Conservation (phyloP, 2,329 filamentous ascomycete genomes). For the Apiospora sp. region DNA sequence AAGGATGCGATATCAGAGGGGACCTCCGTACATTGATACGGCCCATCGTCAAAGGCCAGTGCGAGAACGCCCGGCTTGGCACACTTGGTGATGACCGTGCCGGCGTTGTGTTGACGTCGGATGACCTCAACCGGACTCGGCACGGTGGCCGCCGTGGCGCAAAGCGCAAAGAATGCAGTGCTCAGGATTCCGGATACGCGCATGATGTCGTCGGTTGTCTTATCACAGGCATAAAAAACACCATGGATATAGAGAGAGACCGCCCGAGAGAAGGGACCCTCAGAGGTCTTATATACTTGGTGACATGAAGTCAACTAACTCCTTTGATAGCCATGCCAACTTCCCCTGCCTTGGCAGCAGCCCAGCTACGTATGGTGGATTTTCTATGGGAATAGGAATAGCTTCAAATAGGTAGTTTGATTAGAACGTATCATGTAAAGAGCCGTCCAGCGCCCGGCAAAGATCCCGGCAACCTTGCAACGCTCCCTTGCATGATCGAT, state of each 20-base stretch:
- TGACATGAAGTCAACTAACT: not conserved
- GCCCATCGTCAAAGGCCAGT: constrained; percentile 63
- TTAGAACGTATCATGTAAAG: constrained; percentile 10
- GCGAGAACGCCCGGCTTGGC: constrained; percentile 53
- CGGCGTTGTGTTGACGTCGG: constrained; percentile 49
- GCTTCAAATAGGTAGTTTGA: not conserved
- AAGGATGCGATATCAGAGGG: not conserved
- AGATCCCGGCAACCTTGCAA: constrained; percentile 5
- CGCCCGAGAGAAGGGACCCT: not conserved
- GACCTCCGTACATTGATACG: constrained; percentile 47
- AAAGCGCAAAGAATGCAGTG: constrained; percentile 37
- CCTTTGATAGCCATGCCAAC: not conserved
- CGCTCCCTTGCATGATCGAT: constrained; percentile 5
- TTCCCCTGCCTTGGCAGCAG: constrained; percentile 4
- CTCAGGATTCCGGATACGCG: constrained; percentile 36
- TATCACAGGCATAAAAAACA: not conserved
- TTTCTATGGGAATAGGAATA: constrained; percentile 7
- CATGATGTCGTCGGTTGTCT: constrained; percentile 33
- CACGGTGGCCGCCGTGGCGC: constrained; percentile 39
- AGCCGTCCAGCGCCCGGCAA: not conserved
- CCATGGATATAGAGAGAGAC: not conserved
- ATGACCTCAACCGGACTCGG: constrained; percentile 50
- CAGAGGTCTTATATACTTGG: constrained; percentile 15
- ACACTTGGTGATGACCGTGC: constrained; percentile 55
- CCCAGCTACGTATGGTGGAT: constrained; percentile 12